Evolutionary conservation across 306 rosid genomes (phyloP).

Genomic region (Cyclanthera cordifolia): DNA sequence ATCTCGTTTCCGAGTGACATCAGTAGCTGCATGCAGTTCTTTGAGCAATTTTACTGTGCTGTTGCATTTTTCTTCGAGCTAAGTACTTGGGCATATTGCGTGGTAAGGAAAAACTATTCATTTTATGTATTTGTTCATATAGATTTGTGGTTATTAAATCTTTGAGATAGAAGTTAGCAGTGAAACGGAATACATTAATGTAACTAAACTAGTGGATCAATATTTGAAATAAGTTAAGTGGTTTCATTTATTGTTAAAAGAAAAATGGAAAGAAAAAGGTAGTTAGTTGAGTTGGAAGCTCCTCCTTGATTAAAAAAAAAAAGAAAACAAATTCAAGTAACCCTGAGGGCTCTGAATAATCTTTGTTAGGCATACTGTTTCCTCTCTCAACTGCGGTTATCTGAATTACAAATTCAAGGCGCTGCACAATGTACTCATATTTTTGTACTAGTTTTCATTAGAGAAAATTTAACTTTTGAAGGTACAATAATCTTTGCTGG

Average conservation of each 20-base stretch:
- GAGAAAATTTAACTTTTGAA: background rate
- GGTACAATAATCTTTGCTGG: background rate
- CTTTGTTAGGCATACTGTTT: background rate
- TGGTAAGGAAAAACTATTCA: slow-evolving; percentile 6
- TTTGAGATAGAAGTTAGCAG: background rate
- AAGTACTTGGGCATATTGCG: background rate
- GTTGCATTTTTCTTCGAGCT: slow-evolving; percentile 2
- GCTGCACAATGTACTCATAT: too few species aligned
- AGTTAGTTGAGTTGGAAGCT: too few species aligned
- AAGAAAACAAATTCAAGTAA: too few species aligned
- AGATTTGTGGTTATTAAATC: background rate
- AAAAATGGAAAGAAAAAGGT: too few species aligned
- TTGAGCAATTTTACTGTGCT: background rate
- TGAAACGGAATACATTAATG: too few species aligned
- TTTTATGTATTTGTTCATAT: background rate
- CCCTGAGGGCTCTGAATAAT: background rate
- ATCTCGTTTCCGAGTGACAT: background rate
- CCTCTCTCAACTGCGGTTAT: slow-evolving; percentile 3
- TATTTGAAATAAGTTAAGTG: too few species aligned
- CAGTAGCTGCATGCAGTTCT: background rate
- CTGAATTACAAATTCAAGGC: background rate
- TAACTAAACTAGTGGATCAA: too few species aligned
- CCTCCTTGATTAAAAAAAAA: too few species aligned
- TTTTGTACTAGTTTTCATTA: background rate
- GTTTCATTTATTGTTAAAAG: too few species aligned